Evolutionary conservation across 2,329 filamentous ascomycete genomes (phyloP).

Genomic region (Myriosclerotinia curreyana): DNA sequence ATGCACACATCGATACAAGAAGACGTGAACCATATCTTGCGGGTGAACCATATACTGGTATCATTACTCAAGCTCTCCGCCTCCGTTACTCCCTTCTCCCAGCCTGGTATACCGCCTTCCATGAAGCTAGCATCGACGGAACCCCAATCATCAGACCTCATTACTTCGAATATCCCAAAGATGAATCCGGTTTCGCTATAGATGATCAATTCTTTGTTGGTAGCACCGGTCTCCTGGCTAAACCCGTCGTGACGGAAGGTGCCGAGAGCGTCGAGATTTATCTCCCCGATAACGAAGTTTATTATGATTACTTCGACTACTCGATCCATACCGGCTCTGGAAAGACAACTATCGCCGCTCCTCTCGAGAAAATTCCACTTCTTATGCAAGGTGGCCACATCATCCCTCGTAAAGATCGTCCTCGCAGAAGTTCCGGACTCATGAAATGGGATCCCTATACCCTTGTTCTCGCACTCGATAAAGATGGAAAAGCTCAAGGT

Average conservation of each 20-base stretch:
- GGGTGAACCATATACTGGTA: constrained; percentile 78
- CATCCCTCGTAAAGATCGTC: constrained; percentile 83
- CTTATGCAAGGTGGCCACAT: constrained; percentile 93
- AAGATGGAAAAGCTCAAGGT: constrained; percentile 70
- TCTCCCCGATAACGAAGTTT: constrained; percentile 82
- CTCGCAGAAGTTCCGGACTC: constrained; percentile 77
- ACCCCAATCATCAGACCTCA: constrained; percentile 88
- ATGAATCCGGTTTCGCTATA: constrained; percentile 81
- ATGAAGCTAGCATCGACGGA: constrained; percentile 77
- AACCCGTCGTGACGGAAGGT: constrained; percentile 80
- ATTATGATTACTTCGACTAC: constrained; percentile 96
- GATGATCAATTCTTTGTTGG: constrained; percentile 95
- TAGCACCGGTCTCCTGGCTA: constrained; percentile 83
- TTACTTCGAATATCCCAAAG: constrained; percentile 84
- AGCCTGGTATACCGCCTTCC: constrained; percentile 96
- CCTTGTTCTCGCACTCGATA: constrained; percentile 70
- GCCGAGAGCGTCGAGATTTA: constrained; percentile 74
- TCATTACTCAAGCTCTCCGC: constrained; percentile 83
- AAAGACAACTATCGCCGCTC: constrained; percentile 67
- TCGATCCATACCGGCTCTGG: constrained; percentile 68
- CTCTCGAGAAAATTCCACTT: constrained; percentile 81
- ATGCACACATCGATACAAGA: constrained; percentile 94
- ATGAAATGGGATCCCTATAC: constrained; percentile 98
- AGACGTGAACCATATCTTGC: constrained; percentile 89
- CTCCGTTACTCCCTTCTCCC: constrained; percentile 87